Evolutionary conservation across 2,329 filamentous ascomycete species (phyloP).

Genomic region (Salinomyces thailandicus): DNA sequence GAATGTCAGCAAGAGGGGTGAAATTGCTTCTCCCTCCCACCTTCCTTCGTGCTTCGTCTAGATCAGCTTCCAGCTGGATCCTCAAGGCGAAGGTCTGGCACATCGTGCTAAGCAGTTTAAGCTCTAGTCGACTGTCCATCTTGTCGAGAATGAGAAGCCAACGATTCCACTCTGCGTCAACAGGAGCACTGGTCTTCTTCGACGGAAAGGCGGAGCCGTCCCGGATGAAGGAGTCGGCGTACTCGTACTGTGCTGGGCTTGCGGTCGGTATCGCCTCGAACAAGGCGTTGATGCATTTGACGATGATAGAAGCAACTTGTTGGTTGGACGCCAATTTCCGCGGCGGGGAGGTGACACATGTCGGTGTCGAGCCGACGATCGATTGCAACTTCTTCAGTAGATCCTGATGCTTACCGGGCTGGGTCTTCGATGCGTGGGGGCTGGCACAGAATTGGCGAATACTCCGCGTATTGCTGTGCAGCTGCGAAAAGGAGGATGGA

Average conservation of each 20-base stretch:
- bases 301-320: no score
- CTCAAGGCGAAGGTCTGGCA: not conserved
- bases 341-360: no score
- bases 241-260: not conserved
- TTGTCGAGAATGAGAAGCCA: slow-evolving; percentile 2
- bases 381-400: not conserved
- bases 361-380: no score
- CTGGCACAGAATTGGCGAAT: slow-evolving; percentile 1
- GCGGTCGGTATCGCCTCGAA: not conserved
- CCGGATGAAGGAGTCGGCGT: not conserved
- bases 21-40: no score
- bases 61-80: not conserved
- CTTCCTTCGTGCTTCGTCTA: no score
- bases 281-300: not conserved
- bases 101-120: not conserved
- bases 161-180: not conserved
- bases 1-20: no score
- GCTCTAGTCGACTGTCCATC: not conserved
- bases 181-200: not conserved
- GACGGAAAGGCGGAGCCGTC: not conserved
- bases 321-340: no score
- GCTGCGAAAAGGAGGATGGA: slow-evolving; percentile 50
- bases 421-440: not conserved
- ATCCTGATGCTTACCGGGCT: not conserved
- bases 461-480: slow-evolving; percentile 30